These are phyloP conservation scores for Sporisorium scitamineum DNA, from an alignment of 1,284 basidiomycete genomes.

Conservation along the genomic window DNA sequence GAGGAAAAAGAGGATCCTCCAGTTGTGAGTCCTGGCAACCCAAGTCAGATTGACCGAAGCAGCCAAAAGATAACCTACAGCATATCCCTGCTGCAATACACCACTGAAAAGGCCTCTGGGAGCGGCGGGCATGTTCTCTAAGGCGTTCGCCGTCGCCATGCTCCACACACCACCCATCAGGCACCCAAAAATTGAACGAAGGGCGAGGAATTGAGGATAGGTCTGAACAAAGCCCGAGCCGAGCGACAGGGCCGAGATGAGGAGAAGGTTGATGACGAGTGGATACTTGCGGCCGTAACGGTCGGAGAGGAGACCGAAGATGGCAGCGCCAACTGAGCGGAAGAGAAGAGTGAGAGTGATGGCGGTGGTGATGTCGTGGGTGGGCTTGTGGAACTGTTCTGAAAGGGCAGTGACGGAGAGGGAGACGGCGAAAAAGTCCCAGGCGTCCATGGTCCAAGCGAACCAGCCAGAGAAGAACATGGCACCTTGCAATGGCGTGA, in stretches of 20 bases:
- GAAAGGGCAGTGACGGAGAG: constrained; percentile 53
- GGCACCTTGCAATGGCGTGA: constrained; percentile 51
- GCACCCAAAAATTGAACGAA: constrained; percentile 71
- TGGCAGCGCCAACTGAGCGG: constrained; percentile 84
- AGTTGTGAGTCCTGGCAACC: constrained; percentile 70
- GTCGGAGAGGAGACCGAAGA: constrained; percentile 74
- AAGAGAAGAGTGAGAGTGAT: constrained; percentile 94
- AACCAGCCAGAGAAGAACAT: constrained; percentile 64
- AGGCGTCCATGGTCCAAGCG: constrained; percentile 65
- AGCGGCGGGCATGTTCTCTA: constrained; percentile 90
- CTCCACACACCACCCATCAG: constrained; percentile 75
- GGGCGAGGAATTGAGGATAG: constrained; percentile 72
- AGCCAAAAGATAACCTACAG: constrained; percentile 72
- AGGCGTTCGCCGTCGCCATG: constrained; percentile 71
- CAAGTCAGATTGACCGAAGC: constrained; percentile 80
- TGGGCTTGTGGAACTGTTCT: constrained; percentile 27
- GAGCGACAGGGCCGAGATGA: constrained; percentile 76
- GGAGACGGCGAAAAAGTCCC: constrained; percentile 66
- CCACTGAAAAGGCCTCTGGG: constrained; percentile 87
- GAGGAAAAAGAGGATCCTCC: constrained; percentile 72
- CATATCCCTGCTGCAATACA: constrained; percentile 85
- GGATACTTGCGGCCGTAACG: constrained; percentile 94
- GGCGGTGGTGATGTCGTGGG: constrained; percentile 70
- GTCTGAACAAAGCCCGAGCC: constrained; percentile 74
- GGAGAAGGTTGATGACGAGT: constrained; percentile 75